Conservation (phyloP, 2,329 filamentous ascomycete species). For the Colletotrichum neosansevieriae region DNA sequence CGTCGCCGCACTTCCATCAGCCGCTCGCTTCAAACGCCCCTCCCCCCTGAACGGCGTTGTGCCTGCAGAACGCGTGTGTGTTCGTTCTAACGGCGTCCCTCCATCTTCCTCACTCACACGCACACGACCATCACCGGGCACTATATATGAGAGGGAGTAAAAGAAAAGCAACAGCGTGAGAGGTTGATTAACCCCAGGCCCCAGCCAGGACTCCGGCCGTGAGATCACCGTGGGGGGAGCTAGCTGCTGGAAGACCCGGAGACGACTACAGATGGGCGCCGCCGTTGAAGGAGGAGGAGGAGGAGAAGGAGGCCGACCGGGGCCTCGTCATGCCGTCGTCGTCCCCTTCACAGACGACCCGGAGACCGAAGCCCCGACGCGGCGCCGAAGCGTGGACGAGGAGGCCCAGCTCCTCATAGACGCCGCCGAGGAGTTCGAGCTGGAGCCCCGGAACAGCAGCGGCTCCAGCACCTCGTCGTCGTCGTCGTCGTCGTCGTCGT, state of each 20-base stretch:
- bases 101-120: too few relatives aligned
- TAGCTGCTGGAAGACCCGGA: not conserved
- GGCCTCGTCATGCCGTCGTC: slow-evolving; percentile 3
- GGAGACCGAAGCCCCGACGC: slow-evolving; percentile 14
- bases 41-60: too few relatives aligned
- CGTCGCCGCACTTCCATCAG: slow-evolving; percentile 3
- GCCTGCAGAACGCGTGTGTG: too few relatives aligned
- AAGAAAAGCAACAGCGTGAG: too few relatives aligned
- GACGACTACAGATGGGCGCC: slow-evolving; percentile 21
- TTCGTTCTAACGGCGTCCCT: too few relatives aligned
- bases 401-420: slow-evolving; percentile 24
- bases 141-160: too few relatives aligned
- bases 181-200: too few relatives aligned
- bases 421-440: slow-evolving; percentile 32
- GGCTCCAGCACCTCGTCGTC: slow-evolving; percentile 26
- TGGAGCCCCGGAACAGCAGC: slow-evolving; percentile 24
- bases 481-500: slow-evolving; percentile 12
- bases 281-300: slow-evolving; percentile 23
- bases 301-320: slow-evolving; percentile 6
- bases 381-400: slow-evolving; percentile 21
- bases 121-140: too few relatives aligned
- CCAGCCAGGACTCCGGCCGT: too few relatives aligned
- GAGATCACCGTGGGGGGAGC: not conserved
- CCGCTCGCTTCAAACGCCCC: too few relatives aligned
- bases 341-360: slow-evolving; percentile 33